Evolutionary conservation across 495 filamentous ascomycete genomes (phyloP).

Genomic region (Sabuloglossum arenarium): DNA sequence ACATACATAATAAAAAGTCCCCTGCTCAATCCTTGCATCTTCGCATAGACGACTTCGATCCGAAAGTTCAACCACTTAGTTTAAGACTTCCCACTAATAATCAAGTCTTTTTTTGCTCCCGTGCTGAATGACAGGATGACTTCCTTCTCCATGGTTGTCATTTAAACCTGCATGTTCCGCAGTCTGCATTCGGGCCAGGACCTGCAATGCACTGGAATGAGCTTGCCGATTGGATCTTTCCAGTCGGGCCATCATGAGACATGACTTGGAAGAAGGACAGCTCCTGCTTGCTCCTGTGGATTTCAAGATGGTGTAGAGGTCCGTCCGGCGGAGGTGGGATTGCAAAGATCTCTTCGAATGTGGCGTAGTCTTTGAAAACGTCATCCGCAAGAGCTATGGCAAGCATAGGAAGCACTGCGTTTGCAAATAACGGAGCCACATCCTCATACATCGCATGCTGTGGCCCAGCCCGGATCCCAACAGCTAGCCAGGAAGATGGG

Average conservation of each 20-base stretch:
- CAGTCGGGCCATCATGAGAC: neutral
- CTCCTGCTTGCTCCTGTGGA: neutral
- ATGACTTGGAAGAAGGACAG: neutral
- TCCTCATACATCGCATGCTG: conserved; percentile 3
- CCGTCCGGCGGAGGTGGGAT: neutral
- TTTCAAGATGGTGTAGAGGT: conserved; percentile 1
- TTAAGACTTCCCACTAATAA: no score
- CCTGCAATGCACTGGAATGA: neutral
- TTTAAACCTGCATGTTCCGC: no score
- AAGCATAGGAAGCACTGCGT: neutral
- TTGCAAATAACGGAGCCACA: neutral
- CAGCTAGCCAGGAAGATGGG: conserved; percentile 5
- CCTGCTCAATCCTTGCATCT: no score
- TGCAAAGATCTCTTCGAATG: neutral
- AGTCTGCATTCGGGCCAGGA: no score
- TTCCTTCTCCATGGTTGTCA: no score
- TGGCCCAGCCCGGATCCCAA: conserved; percentile 1
- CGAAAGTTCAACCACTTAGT: no score
- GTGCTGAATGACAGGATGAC: no score
- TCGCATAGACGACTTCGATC: no score
- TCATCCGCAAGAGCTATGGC: neutral
- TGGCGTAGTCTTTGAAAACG: neutral
- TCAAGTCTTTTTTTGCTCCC: no score
- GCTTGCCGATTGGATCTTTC: neutral
- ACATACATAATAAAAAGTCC: no score